phyloP scores from a whole-genome alignment of 169 alveolate genomes.

The Babesia ovis region DNA sequence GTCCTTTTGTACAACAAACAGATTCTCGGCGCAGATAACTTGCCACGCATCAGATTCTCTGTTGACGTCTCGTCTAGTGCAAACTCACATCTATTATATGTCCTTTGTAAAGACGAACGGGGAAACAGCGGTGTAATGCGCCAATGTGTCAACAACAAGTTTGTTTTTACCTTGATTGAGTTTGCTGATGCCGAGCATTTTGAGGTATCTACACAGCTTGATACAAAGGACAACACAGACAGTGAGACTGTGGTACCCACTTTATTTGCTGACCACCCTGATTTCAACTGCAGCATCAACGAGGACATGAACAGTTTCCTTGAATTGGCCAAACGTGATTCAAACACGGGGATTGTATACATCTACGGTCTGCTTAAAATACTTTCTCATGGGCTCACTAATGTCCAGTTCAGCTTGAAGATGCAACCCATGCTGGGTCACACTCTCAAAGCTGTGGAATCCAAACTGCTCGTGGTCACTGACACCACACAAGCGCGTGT shows the following conservation, averaged over 20 bases:
- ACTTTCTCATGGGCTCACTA: conserved; percentile 29
- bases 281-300: conserved; percentile 5
- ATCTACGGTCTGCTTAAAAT: conserved; percentile 14
- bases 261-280: conserved; percentile 17
- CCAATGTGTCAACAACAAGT: conserved; percentile 32
- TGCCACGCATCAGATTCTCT: conserved; percentile 9
- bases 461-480: conserved; percentile 21
- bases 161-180: conserved; percentile 13
- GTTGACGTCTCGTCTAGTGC: conserved; percentile 42
- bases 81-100: conserved; percentile 12
- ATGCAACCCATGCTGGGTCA: conserved; percentile 41
- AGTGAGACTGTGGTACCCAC: conserved; percentile 27
- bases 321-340: conserved; percentile 11
- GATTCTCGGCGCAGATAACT: conserved; percentile 14
- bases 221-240: background rate
- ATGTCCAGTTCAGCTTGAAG: conserved; percentile 23
- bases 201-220: conserved; percentile 6
- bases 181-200: conserved; percentile 13
- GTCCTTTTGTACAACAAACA: conserved; percentile 44
- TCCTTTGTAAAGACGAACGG: conserved; percentile 9
- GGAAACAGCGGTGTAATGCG: conserved; percentile 13
- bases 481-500: conserved; percentile 5
- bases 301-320: conserved; percentile 31
- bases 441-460: conserved; percentile 29
- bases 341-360: conserved; percentile 21